Conservation (phyloP, 495 filamentous ascomycete species). For the Hypoxylon rickii region DNA sequence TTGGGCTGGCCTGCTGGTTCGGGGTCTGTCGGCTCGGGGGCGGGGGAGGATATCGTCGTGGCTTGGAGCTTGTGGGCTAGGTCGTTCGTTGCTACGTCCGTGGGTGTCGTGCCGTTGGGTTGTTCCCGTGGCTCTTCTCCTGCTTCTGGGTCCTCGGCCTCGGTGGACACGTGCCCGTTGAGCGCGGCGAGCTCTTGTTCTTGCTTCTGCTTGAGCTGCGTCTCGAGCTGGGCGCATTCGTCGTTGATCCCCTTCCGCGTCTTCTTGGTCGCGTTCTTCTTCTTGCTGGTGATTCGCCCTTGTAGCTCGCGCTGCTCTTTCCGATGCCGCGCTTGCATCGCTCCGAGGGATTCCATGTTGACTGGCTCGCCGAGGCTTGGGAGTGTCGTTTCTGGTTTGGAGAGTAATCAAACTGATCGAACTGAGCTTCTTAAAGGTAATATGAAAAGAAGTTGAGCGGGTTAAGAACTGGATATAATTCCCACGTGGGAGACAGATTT, state of each 20-base stretch:
- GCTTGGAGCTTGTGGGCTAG: slow-evolving; percentile 25
- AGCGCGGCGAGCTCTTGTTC: slow-evolving; percentile 66
- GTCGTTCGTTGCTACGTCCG: slow-evolving; percentile 17
- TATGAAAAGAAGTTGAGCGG: too few relatives aligned
- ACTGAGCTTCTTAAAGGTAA: too few relatives aligned
- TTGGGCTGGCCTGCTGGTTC: slow-evolving; percentile 43
- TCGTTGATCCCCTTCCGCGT: slow-evolving; percentile 87
- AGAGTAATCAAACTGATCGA: too few relatives aligned
- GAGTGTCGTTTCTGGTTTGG: neutral
- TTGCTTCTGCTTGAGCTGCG: slow-evolving; percentile 69
- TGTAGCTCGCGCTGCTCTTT: slow-evolving; percentile 90
- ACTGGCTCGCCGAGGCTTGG: neutral
- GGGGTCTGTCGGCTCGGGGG: slow-evolving; percentile 9
- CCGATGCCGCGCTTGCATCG: slow-evolving; percentile 76
- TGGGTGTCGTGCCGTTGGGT: slow-evolving; percentile 9
- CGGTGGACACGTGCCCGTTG: slow-evolving; percentile 42
- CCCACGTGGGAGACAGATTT: too few relatives aligned
- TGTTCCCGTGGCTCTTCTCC: slow-evolving; percentile 28
- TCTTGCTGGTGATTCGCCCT: slow-evolving; percentile 84
- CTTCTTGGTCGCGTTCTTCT: slow-evolving; percentile 95
- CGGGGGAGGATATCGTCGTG: slow-evolving; percentile 12
- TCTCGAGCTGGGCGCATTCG: slow-evolving; percentile 77
- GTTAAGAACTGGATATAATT: too few relatives aligned
- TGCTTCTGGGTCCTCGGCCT: slow-evolving; percentile 18
- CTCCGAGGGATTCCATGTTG: slow-evolving; percentile 63